Base-by-base conservation (phyloP, 257 asterid species). In the Rubia yunnanensis region DNA sequence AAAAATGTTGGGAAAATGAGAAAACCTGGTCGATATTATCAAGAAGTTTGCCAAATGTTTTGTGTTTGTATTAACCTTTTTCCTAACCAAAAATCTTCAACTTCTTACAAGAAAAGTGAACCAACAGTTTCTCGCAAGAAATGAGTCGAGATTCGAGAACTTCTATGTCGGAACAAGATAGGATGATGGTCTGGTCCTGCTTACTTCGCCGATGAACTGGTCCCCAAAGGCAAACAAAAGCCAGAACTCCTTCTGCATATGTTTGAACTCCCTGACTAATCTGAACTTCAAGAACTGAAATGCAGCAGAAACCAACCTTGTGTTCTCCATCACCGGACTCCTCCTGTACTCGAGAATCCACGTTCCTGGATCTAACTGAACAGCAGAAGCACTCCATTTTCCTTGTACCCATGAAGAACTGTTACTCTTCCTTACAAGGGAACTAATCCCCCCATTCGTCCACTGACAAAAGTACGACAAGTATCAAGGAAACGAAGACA, bases 301-400 rank as follows among this genome's bases (percentile, higher is more conserved):
- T 10, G 63, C 59, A 44, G 85, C 82, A 31, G 96, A 84, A 71
- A 83, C 39, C 41, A 83, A 71, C 60, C 79, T 80, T 32, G 79
- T 24, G 38, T 85, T 87, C 55, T 85, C 86, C 67, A 72, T 20
- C 2, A 89, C 39, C 59, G 80, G 71, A 41, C 83, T 72, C 49
- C 31, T 84, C 67, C 65, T 77, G 73, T 92, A 85, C 76, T 92
- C 97, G 24, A 89, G 67, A 26, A 92, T 80, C 99, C 99, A 92
- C 31, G 99, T 92, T 34, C 83, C 79, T 0, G 91, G 84, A 78
- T 89, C 97, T 23, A 89, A 68, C 54, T 87, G 97, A 65, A 89
- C 86, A 1, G 78, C 84, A 0, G 90, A 84, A 22, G 88, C 81
- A 65, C 85, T 78, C 99, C 96, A 92, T 73, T 77, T 84, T 73